A percentile compares a stretch with the other conserved stretches of the same genome.
phyloP scores from a whole-genome alignment of 805 yeast genomes.

The Cyberlindnera amylophila region DNA sequence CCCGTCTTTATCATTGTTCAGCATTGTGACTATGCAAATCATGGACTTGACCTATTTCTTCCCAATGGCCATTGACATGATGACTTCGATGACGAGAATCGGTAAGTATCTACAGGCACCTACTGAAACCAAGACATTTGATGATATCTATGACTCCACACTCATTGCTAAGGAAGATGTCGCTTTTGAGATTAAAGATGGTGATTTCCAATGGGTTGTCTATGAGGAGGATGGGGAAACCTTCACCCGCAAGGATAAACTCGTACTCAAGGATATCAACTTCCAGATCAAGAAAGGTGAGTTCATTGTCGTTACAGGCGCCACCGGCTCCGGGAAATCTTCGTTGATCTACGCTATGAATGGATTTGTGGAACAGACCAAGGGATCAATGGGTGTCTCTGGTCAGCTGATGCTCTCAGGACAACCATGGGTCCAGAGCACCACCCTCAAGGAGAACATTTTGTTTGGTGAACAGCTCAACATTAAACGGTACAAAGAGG shows the following conservation, averaged over 20 bases:
- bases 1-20: slow-evolving; percentile 67
- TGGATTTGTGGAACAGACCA: slow-evolving; percentile 55
- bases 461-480: slow-evolving; percentile 55
- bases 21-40: slow-evolving; percentile 55
- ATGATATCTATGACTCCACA: slow-evolving; percentile 30
- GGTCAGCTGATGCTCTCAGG: slow-evolving; percentile 54
- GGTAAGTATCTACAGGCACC: slow-evolving; percentile 49
- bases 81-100: slow-evolving; percentile 53
- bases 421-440: slow-evolving; percentile 74
- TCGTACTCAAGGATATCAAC: slow-evolving; percentile 25
- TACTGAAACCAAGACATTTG: slow-evolving; percentile 35
- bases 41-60: too few relatives aligned
- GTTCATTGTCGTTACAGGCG: slow-evolving; percentile 70
- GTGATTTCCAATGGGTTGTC: slow-evolving; percentile 62
- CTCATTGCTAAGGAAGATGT: slow-evolving; percentile 13
- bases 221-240: slow-evolving; percentile 21
- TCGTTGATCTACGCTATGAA: slow-evolving; percentile 63
- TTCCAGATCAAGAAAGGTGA: slow-evolving; percentile 49
- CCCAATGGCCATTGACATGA: slow-evolving; percentile 68
- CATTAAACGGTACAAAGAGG: slow-evolving; percentile 44
- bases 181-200: slow-evolving; percentile 49
- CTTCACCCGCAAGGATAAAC: slow-evolving; percentile 2
- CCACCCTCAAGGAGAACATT: slow-evolving; percentile 66
- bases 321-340: slow-evolving; percentile 76
- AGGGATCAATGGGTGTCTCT: slow-evolving; percentile 59